Percentiles rank a stretch among this genome's conserved stretches.
Conservation (phyloP, 208 protist genomes). For the Acanthamoeba healyi region DNA sequence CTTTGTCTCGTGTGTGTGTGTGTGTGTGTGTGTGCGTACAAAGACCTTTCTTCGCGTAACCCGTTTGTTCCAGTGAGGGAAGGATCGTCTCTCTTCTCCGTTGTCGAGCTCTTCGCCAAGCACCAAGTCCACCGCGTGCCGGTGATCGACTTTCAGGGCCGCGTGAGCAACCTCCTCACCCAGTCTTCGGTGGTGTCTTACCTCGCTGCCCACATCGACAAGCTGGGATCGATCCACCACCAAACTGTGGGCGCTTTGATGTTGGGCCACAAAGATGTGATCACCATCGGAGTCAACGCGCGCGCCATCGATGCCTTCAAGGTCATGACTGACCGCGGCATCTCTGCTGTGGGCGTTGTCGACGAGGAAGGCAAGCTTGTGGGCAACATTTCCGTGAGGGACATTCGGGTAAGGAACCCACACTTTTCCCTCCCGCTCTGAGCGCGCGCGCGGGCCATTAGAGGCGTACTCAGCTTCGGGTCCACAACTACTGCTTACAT, state of each 20-base stretch:
- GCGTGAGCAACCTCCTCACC: not conserved
- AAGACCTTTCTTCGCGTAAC: not conserved
- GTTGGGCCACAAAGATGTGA: constrained; percentile 15
- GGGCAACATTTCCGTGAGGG: not conserved
- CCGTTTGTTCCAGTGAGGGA: constrained; percentile 12
- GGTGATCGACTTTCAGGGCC: not conserved
- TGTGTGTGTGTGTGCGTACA: too few relatives aligned
- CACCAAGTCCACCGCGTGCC: constrained; percentile 40
- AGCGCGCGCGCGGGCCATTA: too few relatives aligned
- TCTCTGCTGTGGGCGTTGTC: constrained; percentile 1
- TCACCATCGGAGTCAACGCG: not conserved
- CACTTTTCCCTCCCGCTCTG: not conserved
- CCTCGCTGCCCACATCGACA: not conserved
- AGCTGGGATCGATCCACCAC: not conserved
- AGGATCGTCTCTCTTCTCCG: not conserved
- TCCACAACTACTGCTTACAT: not conserved
- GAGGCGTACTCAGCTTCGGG: too few relatives aligned
- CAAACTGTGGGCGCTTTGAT: not conserved
- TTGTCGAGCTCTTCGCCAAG: constrained; percentile 14
- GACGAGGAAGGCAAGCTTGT: constrained; percentile 10
- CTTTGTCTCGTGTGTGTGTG: too few relatives aligned
- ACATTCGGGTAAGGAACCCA: not conserved
- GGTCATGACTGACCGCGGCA: constrained; percentile 3
- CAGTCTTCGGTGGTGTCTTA: not conserved
- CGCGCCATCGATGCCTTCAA: constrained; percentile 34